These are phyloP conservation scores for Pseudotulostoma volvatum DNA, from an alignment of 495 filamentous ascomycete genomes.

Conservation along the genomic window DNA sequence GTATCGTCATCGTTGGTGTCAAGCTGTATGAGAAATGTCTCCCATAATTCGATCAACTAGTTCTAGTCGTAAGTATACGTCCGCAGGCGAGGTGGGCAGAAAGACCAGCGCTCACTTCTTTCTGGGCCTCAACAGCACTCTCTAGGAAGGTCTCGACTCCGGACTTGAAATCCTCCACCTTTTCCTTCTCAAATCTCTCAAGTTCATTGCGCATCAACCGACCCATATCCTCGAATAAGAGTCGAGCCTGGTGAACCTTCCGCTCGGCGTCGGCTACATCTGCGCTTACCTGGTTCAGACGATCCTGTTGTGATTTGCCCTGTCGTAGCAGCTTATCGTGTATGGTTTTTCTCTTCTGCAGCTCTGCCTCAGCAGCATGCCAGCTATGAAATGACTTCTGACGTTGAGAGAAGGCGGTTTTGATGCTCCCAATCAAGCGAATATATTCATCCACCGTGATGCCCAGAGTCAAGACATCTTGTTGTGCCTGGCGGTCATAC, in stretches of 20 bases:
- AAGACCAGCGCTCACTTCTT: slow-evolving; percentile 52
- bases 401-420: slow-evolving; percentile 77
- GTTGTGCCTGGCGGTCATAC: slow-evolving; percentile 91
- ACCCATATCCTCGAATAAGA: slow-evolving; percentile 97
- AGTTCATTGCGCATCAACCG: slow-evolving; percentile 78
- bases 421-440: slow-evolving; percentile 81
- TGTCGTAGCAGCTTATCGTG: slow-evolving; percentile 89
- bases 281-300: slow-evolving; percentile 74
- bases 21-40: slow-evolving; percentile 89
- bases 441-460: slow-evolving; percentile 99
- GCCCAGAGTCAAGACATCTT: slow-evolving; percentile 88
- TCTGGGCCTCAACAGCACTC: slow-evolving; percentile 92
- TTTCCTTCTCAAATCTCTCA: slow-evolving; percentile 89
- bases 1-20: slow-evolving; percentile 83
- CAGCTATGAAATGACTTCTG: slow-evolving; percentile 91
- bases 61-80: slow-evolving; percentile 3
- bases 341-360: slow-evolving; percentile 66
- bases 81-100: neutral
- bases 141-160: slow-evolving; percentile 96
- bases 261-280: slow-evolving; percentile 88
- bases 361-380: slow-evolving; percentile 74
- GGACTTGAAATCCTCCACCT: slow-evolving; percentile 98
- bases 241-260: slow-evolving; percentile 74
- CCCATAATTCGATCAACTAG: slow-evolving; percentile 97
- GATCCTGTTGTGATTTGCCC: slow-evolving; percentile 88